phyloP scores from a whole-genome alignment of 2,329 filamentous ascomycete species.

The Neocucurbitaria cava region DNA sequence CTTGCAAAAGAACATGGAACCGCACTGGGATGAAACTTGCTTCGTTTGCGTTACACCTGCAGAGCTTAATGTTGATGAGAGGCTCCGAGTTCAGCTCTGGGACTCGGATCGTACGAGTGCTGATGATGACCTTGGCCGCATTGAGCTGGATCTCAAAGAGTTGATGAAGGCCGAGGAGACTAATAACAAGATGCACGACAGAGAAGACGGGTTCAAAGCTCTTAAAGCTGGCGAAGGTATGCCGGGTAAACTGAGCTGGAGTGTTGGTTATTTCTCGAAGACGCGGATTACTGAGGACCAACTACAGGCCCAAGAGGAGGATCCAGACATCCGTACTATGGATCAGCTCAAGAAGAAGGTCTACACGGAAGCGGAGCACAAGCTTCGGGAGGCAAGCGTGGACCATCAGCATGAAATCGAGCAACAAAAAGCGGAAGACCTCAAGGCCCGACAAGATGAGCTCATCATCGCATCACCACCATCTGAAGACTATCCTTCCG shows the following conservation, averaged over 20 bases:
- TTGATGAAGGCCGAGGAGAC: conserved; percentile 67
- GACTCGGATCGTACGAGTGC: conserved; percentile 76
- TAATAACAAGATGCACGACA: conserved; percentile 67
- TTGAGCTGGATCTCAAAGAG: conserved; percentile 71
- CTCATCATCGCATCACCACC: conserved; percentile 74
- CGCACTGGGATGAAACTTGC: conserved; percentile 73
- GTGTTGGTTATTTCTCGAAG: conserved; percentile 75
- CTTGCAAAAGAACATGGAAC: conserved; percentile 69
- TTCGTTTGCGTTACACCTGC: conserved; percentile 73
- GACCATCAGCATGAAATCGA: conserved; percentile 68
- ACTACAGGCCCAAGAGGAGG: conserved; percentile 66
- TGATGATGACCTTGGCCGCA: conserved; percentile 76
- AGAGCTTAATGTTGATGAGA: conserved; percentile 75
- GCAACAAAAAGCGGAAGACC: conserved; percentile 72
- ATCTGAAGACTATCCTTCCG: conserved; percentile 66
- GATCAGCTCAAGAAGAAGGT: conserved; percentile 67
- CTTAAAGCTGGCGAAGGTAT: conserved; percentile 71
- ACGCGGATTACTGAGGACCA: conserved; percentile 68
- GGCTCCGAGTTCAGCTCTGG: conserved; percentile 74
- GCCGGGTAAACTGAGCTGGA: conserved; percentile 74
- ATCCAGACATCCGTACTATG: conserved; percentile 63
- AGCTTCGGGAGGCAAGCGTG: conserved; percentile 69
- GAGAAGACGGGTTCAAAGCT: conserved; percentile 70
- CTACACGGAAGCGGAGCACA: conserved; percentile 60
- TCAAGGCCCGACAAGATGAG: conserved; percentile 63